Evolutionary conservation across 1,139 yeast genomes (phyloP).

Genomic region (Scheffersomyces titani): DNA sequence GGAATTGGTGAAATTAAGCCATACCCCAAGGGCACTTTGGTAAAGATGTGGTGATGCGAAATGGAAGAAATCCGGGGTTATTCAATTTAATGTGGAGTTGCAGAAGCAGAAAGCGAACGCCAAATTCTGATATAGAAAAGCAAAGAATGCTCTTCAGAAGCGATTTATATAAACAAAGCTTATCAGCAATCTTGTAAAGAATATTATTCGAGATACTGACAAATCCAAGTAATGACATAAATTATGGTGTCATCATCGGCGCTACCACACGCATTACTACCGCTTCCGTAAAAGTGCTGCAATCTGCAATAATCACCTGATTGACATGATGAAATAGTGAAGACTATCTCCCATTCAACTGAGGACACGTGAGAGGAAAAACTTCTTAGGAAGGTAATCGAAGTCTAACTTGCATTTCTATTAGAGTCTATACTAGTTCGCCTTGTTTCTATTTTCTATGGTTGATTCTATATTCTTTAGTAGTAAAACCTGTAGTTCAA

Average conservation of each 20-base stretch:
- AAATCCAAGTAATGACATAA: not conserved
- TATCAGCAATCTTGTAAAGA: not conserved
- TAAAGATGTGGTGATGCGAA: constrained; percentile 3
- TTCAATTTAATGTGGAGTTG: not conserved
- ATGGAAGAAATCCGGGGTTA: not conserved
- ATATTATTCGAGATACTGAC: not conserved
- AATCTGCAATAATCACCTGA: not conserved
- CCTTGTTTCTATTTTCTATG: not conserved
- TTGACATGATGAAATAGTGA: no score
- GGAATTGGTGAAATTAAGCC: not conserved
- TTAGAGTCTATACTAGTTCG: not conserved
- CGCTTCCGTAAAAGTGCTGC: not conserved
- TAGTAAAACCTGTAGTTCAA: not conserved
- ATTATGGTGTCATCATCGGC: not conserved
- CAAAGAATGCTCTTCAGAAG: not conserved
- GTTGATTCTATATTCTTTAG: not conserved
- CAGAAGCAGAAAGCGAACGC: not conserved
- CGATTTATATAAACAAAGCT: not conserved
- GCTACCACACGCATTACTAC: not conserved
- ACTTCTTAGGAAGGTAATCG: not conserved
- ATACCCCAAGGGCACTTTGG: not conserved
- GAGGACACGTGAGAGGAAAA: not conserved
- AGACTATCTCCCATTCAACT: no score
- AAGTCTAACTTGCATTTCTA: not conserved
- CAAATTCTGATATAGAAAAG: not conserved